phyloP scores from a whole-genome alignment of 495 filamentous ascomycete species.

The Xylaria bambusicola region DNA sequence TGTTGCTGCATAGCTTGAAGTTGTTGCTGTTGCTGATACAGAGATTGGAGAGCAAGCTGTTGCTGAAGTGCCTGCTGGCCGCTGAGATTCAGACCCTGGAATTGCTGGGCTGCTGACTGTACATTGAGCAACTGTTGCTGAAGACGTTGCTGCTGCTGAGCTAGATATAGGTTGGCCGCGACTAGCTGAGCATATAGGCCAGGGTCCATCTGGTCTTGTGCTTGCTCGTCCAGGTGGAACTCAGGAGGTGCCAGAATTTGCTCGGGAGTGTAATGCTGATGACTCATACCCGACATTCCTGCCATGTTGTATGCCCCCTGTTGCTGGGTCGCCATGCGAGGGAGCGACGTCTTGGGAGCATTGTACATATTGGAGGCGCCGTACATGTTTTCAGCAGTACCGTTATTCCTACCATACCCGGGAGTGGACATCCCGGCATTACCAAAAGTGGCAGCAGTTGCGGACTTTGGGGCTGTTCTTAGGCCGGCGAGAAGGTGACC shows the following conservation, averaged over 20 bases:
- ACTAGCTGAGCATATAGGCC: conserved; percentile 79
- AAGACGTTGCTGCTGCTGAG: conserved; percentile 84
- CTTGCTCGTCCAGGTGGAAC: conserved; percentile 67
- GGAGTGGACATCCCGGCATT: conserved; percentile 54
- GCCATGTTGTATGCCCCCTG: conserved; percentile 34
- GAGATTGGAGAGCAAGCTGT: conserved; percentile 44
- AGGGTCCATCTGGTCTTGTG: conserved; percentile 73
- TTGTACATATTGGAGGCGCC: conserved; percentile 44
- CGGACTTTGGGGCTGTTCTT: conserved; percentile 89
- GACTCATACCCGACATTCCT: conserved; percentile 31
- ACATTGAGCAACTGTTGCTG: conserved; percentile 60
- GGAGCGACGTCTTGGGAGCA: conserved; percentile 56
- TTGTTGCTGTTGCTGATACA: conserved; percentile 63
- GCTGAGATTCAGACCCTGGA: conserved; percentile 69
- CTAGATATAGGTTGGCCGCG: conserved; percentile 80
- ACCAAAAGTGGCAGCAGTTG: conserved; percentile 63
- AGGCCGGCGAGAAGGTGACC: conserved; percentile 92
- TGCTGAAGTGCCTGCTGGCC: conserved; percentile 47
- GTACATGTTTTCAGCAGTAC: conserved; percentile 51
- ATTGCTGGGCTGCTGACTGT: conserved; percentile 69
- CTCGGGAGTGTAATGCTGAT: conserved; percentile 61
- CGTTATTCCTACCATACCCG: conserved; percentile 46
- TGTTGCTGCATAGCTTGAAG: conserved; percentile 76
- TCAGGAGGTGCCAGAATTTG: conserved; percentile 85
- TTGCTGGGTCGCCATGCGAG: conserved; percentile 43